These are phyloP conservation scores for Shiraia sp. DNA, from an alignment of 2,329 filamentous ascomycete species.

Conservation along the genomic window DNA sequence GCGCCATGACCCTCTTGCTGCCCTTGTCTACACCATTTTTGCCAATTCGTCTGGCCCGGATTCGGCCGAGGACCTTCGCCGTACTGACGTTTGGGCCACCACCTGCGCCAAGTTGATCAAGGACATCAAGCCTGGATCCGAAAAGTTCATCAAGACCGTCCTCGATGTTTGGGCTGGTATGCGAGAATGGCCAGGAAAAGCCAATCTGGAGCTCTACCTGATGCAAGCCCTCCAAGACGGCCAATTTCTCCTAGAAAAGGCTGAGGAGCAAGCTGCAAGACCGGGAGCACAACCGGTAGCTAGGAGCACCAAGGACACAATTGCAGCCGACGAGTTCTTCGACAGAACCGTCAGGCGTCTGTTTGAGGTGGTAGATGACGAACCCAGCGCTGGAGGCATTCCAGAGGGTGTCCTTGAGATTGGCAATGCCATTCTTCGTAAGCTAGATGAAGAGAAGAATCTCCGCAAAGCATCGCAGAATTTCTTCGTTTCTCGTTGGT, in stretches of 20 bases:
- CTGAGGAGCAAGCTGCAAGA: constrained; percentile 72
- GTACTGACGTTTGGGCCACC: constrained; percentile 86
- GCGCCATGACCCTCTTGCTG: constrained; percentile 81
- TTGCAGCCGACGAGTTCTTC: constrained; percentile 87
- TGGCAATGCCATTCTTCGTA: constrained; percentile 78
- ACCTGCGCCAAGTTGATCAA: constrained; percentile 82
- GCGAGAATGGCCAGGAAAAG: constrained; percentile 86
- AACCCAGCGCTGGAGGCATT: constrained; percentile 76
- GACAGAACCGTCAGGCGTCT: constrained; percentile 77
- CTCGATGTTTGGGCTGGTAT: constrained; percentile 86
- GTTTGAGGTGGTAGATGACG: constrained; percentile 84
- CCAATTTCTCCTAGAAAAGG: constrained; percentile 83
- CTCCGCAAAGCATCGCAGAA: constrained; percentile 72
- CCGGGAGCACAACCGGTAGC: constrained; percentile 71
- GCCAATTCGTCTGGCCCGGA: constrained; percentile 82
- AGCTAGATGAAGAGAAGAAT: constrained; percentile 69
- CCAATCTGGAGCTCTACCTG: constrained; percentile 89
- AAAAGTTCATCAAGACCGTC: constrained; percentile 80
- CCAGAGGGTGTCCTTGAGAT: constrained; percentile 84
- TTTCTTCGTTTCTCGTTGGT: constrained; percentile 88
- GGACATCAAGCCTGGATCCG: constrained; percentile 73
- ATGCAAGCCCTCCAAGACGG: constrained; percentile 95
- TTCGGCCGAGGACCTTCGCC: constrained; percentile 76
- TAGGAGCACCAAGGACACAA: constrained; percentile 77
- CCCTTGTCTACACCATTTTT: constrained; percentile 86